Base-by-base conservation (phyloP, 1,284 basidiomycete species). In the Tylopilus orsonianus region DNA sequence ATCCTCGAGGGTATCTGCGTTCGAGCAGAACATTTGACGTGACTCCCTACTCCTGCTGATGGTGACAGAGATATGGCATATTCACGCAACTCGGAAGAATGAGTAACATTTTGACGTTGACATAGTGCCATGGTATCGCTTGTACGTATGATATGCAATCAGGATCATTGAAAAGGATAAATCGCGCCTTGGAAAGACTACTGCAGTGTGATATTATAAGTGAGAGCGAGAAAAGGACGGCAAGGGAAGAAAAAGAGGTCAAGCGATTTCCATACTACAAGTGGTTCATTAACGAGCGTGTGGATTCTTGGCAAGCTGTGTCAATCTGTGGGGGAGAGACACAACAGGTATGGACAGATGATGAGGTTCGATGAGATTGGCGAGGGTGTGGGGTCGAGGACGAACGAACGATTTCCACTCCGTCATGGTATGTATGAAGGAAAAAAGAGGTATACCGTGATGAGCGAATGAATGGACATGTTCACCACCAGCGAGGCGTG, bases 1-100 rank as follows among this genome's bases (percentile, higher is more conserved):
- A 83, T 52, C 64, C 63, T 34, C 61, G 72, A n/a, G 67, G 69
- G 2, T 55, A 69, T 44, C 49, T 61, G 32, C 54, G 22, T 12
- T 53, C 64, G n/a, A 55, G 53, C 20, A 59, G 52, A 22, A 50
- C 49, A 10, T 63, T 66, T 9, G 22, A 46, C 13, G 5, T 60
- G 24, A 12, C 33, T 8, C 19, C 45, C 23, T 4, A 42, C 13
- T 8, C 42, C 35, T 56, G 57, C 26, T 46, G 29, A 48, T 22
- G 13, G 16, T 5, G 13, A 44, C 20, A 13, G 2, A 20, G n/a
- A 20, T n/a, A 13, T 23, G 14, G 16, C 14, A 19, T 19, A 22
- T 8, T 37, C n/a, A 12, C n/a, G 16, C 29, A 6, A 39, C n/a
- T 30, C 30, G n/a, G 16, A 35, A 18, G 12, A 19, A 16, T 8